Evolutionary conservation across 495 filamentous ascomycete species (phyloP).

Genomic region (Xylaria intraflava): DNA sequence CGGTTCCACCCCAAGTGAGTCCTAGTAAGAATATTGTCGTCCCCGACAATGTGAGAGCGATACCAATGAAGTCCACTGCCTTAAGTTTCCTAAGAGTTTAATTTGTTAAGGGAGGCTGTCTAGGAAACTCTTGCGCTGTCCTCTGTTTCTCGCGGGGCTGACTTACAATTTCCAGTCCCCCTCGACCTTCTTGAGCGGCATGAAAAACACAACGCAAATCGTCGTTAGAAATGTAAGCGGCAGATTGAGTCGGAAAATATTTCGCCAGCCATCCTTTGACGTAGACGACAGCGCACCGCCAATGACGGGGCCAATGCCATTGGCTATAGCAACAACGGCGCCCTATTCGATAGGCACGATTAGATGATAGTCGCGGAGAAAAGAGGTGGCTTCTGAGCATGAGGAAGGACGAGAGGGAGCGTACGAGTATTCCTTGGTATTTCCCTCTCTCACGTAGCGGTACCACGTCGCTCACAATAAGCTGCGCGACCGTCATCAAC

Average conservation of each 20-base stretch:
- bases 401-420: neutral
- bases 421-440: constrained; percentile 51
- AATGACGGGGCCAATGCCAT: constrained; percentile 50
- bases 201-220: constrained; percentile 42
- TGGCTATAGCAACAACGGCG: constrained; percentile 46
- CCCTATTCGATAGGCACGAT: constrained; percentile 22
- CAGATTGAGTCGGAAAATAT: constrained; percentile 51
- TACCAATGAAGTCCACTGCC: constrained; percentile 42
- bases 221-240: constrained; percentile 41
- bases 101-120: neutral
- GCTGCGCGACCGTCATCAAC: constrained; percentile 46
- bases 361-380: too few species aligned
- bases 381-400: too few species aligned
- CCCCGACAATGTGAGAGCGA: constrained; percentile 15
- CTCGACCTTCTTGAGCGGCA: constrained; percentile 45
- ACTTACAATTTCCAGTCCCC: constrained; percentile 42
- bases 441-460: constrained; percentile 50
- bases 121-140: neutral
- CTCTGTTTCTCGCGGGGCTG: neutral
- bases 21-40: constrained; percentile 27
- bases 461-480: constrained; percentile 52
- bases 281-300: constrained; percentile 44
- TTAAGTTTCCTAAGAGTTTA: constrained; percentile 32
- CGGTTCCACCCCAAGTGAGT: constrained; percentile 47
- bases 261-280: constrained; percentile 42